A percentile compares a stretch with the other conserved stretches of the same genome.
phyloP scores from a whole-genome alignment of 768 basidiomycete species.

The Tulasnella sp. region DNA sequence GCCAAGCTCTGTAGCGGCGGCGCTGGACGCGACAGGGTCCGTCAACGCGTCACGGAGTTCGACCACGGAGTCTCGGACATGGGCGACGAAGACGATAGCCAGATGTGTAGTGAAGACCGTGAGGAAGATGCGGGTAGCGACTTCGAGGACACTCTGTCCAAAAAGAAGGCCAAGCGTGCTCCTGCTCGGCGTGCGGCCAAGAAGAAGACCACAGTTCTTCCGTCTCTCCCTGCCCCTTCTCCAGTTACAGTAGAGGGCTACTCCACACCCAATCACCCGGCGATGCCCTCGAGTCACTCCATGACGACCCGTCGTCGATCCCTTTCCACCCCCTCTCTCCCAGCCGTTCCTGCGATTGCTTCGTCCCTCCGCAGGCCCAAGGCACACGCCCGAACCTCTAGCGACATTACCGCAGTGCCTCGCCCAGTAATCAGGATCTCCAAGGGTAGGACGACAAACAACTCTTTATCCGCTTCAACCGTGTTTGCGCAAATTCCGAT shows the following conservation, averaged over 20 bases:
- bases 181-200: background rate
- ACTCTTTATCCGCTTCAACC: background rate
- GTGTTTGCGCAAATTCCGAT: background rate
- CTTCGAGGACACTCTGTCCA: slow-evolving; percentile 22
- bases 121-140: slow-evolving; percentile 27
- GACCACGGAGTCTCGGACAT: background rate
- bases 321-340: slow-evolving; percentile 9
- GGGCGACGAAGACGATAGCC: background rate
- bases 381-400: slow-evolving; percentile 1
- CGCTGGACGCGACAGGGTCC: background rate
- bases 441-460: slow-evolving; percentile 19
- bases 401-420: background rate
- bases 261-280: background rate
- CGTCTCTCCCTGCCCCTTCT: background rate
- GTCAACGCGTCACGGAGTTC: background rate
- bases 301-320: slow-evolving; percentile 21
- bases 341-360: background rate
- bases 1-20: background rate
- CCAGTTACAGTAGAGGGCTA: too few relatives aligned
- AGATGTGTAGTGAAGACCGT: background rate
- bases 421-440: background rate
- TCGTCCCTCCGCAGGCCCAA: background rate
- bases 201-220: background rate
- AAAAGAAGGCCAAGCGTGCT: background rate
- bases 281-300: background rate